These are phyloP conservation scores for Colletotrichum aenigma DNA, from an alignment of 2,329 filamentous ascomycete genomes.

Conservation along the genomic window DNA sequence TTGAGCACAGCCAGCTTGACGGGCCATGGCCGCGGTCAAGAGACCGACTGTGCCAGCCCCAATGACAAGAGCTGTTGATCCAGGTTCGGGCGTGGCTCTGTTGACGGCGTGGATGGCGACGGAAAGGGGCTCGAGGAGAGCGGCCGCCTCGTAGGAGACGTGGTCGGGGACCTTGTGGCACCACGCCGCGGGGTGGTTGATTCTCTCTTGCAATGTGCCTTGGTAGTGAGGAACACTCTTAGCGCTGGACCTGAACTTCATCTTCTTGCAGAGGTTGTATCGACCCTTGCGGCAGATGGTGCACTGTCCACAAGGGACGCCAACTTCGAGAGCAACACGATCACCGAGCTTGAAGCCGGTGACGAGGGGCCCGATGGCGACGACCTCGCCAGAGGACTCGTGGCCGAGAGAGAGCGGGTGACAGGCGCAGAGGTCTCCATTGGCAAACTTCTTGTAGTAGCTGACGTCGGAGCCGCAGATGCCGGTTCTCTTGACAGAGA, in stretches of 20 bases:
- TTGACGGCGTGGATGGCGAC: constrained; percentile 67
- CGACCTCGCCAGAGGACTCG: constrained; percentile 64
- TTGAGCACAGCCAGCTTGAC: constrained; percentile 61
- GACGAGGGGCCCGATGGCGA: constrained; percentile 58
- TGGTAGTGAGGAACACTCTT: constrained; percentile 69
- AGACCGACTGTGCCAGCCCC: constrained; percentile 69
- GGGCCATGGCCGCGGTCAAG: constrained; percentile 66
- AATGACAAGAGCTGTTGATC: constrained; percentile 65
- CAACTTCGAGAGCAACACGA: constrained; percentile 63
- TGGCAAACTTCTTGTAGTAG: constrained; percentile 76
- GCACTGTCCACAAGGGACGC: constrained; percentile 57
- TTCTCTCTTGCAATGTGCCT: constrained; percentile 65
- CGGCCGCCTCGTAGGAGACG: constrained; percentile 63
- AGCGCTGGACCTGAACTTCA: constrained; percentile 66
- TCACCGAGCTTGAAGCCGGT: constrained; percentile 59
- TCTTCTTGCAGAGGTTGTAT: constrained; percentile 66
- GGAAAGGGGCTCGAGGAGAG: constrained; percentile 65
- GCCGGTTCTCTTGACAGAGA: constrained; percentile 68
- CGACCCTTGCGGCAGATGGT: constrained; percentile 55
- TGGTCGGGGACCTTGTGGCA: constrained; percentile 68
- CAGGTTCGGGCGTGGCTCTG: constrained; percentile 54
- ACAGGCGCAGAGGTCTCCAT: constrained; percentile 71
- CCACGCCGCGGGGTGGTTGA: constrained; percentile 67
- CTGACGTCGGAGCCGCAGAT: constrained; percentile 74
- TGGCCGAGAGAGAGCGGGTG: constrained; percentile 69